Evolutionary conservation across 2,329 filamentous ascomycete genomes (phyloP), one percentile per base, ranked within the genome.

Genomic region (Bipolaris oryzae): DNA sequence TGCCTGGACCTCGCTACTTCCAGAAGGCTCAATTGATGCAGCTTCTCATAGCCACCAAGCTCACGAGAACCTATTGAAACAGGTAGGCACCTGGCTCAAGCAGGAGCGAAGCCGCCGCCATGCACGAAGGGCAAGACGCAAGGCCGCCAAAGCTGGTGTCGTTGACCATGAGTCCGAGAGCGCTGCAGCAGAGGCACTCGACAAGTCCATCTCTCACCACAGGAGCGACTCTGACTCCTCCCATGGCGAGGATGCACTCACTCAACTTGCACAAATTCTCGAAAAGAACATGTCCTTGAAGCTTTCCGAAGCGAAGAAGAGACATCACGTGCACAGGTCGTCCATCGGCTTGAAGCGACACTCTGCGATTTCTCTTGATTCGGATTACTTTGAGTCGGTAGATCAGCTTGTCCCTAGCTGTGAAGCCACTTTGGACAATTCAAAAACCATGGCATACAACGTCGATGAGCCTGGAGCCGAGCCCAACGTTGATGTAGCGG

Each of bases 341-440:
- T 74, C 73, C 7, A 64, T 69, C 1, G 65, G 73, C 5, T 61
- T 75, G 61, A 76, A 81, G 70, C 67, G 81, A 64, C 68, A 78
- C 78, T 68, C 81, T 74, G 65, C 81, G 1, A 83, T 82, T 4
- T 92, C 90, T 3, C 95, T 91, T 0, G 94, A 97, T 66, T 96
- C 92, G 0, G 94, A 98, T 56, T 90, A 89, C 64, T 79, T 86
- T 15, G 93, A 96, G 61, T 86, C 86, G n/a, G 70, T 71, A n/a
- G 92, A 96, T 60, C 82, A 87, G 16, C 77, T 90, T n/a, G 91
- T 96, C 1, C 94, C 94, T 0, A 87, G 85, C 62, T 96, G 93
- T 64, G 92, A 97, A 74, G 92, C 87, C 7, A 81, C 88, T 43
- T 82, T 98, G 18, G 94, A 98, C 77, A 97, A 97, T 71, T 90